A percentile compares a stretch with the other conserved stretches of the same genome.
Conservation (phyloP, 2,329 filamentous ascomycete species). For the Xylariales sp. region DNA sequence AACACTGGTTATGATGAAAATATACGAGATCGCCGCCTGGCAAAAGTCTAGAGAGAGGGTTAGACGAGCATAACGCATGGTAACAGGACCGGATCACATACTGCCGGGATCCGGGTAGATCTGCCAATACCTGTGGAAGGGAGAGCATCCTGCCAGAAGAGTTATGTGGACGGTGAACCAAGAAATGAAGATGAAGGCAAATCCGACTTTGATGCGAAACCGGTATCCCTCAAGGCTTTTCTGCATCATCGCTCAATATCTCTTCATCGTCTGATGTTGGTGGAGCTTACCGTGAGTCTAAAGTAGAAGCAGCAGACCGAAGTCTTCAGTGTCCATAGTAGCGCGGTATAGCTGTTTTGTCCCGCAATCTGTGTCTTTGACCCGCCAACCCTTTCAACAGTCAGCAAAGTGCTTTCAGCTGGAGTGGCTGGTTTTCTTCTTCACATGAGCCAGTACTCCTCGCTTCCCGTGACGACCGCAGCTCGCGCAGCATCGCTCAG, state of each 20-base stretch:
- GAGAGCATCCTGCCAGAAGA: constrained; percentile 7
- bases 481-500: constrained; percentile 3
- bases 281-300: constrained; percentile 9
- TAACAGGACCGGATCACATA: too few species aligned
- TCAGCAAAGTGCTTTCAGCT: background rate
- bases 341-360: constrained; percentile 7
- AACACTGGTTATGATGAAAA: constrained; percentile 9
- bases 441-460: constrained; percentile 2
- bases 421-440: background rate
- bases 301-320: constrained; percentile 11
- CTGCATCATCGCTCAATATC: background rate
- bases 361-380: constrained; percentile 12
- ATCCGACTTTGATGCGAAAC: constrained; percentile 5
- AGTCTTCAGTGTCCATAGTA: constrained; percentile 13
- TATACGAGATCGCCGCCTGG: constrained; percentile 6
- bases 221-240: constrained; percentile 6
- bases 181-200: constrained; percentile 5
- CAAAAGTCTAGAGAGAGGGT: constrained; percentile 7
- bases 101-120: constrained; percentile 13
- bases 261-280: background rate
- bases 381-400: constrained; percentile 7
- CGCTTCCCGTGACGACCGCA: background rate
- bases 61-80: too few species aligned
- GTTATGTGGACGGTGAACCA: constrained; percentile 11
- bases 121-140: constrained; percentile 12